These are phyloP conservation scores for Fomitopsis serialis DNA, from an alignment of 768 basidiomycete genomes.

Conservation along the genomic window DNA sequence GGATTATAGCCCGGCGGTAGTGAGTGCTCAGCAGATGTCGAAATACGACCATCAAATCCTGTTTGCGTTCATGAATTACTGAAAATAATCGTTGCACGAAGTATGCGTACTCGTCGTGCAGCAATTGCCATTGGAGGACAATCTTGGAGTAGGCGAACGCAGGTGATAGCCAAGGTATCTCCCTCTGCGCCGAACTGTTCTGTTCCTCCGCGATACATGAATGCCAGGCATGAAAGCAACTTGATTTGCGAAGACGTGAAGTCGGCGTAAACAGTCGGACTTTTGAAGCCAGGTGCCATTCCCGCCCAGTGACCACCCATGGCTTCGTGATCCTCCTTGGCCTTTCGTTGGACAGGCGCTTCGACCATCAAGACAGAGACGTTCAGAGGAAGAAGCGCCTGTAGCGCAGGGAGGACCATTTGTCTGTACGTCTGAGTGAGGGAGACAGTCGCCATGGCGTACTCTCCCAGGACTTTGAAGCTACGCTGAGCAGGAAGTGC, in stretches of 20 bases:
- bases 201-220: constrained; percentile 69
- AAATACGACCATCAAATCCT: constrained; percentile 92
- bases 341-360: constrained; percentile 74
- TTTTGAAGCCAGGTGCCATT: constrained; percentile 71
- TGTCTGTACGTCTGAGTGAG: constrained; percentile 79
- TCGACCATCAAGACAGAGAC: constrained; percentile 76
- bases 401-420: constrained; percentile 59
- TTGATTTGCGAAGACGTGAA: constrained; percentile 89
- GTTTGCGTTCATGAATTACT: constrained; percentile 1
- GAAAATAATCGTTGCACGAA: not conserved
- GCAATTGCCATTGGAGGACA: constrained; percentile 83
- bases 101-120: constrained; percentile 64
- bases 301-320: constrained; percentile 83
- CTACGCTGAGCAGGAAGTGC: constrained; percentile 73
- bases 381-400: constrained; percentile 68
- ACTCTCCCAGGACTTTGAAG: constrained; percentile 92
- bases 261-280: constrained; percentile 70
- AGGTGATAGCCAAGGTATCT: constrained; percentile 73
- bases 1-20: constrained; percentile 72
- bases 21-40: constrained; percentile 81
- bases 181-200: constrained; percentile 69
- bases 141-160: constrained; percentile 87
- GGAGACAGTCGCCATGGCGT: constrained; percentile 87
- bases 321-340: constrained; percentile 73
- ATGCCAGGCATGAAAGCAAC: constrained; percentile 91